A percentile compares a stretch with the other conserved stretches of the same genome.
These are phyloP conservation scores for Acanthamoeba healyi DNA, from an alignment of 208 protist species.

Conservation along the genomic window DNA sequence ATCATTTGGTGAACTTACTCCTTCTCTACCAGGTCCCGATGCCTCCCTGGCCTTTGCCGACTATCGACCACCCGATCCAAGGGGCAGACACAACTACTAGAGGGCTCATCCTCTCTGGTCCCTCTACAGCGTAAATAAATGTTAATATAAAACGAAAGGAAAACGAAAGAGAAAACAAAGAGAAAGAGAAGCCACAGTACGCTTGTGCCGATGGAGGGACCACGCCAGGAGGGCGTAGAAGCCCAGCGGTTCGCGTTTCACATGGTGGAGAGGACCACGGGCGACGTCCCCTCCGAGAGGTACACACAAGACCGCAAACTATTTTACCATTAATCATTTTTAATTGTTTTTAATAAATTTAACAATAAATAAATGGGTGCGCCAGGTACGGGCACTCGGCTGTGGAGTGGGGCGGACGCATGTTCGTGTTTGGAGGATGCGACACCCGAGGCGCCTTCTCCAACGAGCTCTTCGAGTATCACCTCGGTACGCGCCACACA, in stretches of 20 bases:
- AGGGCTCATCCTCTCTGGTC: neutral
- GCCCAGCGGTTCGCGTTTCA: neutral
- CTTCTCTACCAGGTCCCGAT: neutral
- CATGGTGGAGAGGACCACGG: neutral
- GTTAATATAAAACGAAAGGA: neutral
- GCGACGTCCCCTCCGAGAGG: neutral
- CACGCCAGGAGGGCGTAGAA: neutral
- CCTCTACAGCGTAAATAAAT: neutral
- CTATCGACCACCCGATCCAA: slow-evolving; percentile 25
- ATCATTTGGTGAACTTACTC: too few relatives aligned
- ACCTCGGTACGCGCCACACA: too few relatives aligned
- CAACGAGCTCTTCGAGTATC: slow-evolving; percentile 27
- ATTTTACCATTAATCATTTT: neutral
- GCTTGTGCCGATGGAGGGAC: neutral
- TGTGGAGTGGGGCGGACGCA: slow-evolving; percentile 4
- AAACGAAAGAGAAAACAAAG: neutral
- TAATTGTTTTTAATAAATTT: neutral
- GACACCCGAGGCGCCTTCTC: slow-evolving; percentile 43
- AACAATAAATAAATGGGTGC: neutral
- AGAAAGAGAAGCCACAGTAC: too few relatives aligned
- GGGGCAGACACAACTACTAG: slow-evolving; percentile 25
- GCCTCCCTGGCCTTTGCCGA: neutral
- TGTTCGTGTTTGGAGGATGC: slow-evolving; percentile 72
- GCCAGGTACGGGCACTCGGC: slow-evolving; percentile 56
- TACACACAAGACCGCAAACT: too few relatives aligned